phyloP scores from a whole-genome alignment of 2,329 filamentous ascomycete genomes.

The Ophiosphaerella herpotricha region DNA sequence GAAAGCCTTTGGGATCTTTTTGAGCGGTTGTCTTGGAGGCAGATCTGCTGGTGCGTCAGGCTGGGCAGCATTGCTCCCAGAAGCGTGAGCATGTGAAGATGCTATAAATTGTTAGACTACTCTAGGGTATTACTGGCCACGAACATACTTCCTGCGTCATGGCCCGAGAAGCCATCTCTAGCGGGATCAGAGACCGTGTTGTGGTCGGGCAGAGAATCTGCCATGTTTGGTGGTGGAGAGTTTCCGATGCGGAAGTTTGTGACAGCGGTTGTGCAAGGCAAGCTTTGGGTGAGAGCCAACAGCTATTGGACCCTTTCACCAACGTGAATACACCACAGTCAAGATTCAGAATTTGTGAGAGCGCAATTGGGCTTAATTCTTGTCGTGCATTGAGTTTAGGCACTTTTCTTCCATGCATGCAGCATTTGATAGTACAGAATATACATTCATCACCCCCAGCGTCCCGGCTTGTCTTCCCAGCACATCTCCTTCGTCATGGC shows the following conservation, averaged over 20 bases:
- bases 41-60: constrained; percentile 24
- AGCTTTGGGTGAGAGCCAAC: constrained; percentile 4
- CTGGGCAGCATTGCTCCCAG: constrained; percentile 14
- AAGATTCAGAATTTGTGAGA: constrained; percentile 3
- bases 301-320: constrained; percentile 6
- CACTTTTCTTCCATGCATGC: constrained; percentile 17
- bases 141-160: constrained; percentile 23
- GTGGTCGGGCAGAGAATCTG: constrained; percentile 32
- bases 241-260: constrained; percentile 36
- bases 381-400: constrained; percentile 35
- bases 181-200: constrained; percentile 23
- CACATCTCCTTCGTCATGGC: constrained; percentile 10
- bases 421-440: constrained; percentile 44
- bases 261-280: constrained; percentile 21
- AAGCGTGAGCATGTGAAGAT: constrained; percentile 20
- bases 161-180: constrained; percentile 4
- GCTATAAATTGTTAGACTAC: constrained; percentile 21
- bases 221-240: constrained; percentile 42
- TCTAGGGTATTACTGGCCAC: not conserved
- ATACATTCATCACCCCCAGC: constrained; percentile 34
- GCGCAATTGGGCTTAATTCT: constrained; percentile 25
- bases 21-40: constrained; percentile 36
- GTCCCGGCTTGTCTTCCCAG: constrained; percentile 7
- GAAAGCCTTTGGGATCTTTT: constrained; percentile 21
- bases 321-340: constrained; percentile 8